Percentiles rank a stretch among this genome's conserved stretches.
phyloP scores from a whole-genome alignment of 2,329 filamentous ascomycete genomes.

The Sclerotinia sclerotiorum region DNA sequence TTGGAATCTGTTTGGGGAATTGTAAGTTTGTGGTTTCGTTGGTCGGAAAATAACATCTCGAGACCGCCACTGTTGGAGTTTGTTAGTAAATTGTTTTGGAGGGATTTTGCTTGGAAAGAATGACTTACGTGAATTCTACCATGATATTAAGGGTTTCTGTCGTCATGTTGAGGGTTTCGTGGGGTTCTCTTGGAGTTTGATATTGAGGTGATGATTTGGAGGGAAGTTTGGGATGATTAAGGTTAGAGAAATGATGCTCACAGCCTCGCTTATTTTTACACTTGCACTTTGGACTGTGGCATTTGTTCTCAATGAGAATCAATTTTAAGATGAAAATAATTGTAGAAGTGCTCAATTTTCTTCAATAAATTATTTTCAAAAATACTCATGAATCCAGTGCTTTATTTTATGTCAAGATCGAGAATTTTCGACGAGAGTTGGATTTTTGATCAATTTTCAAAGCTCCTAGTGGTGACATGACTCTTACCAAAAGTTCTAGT shows the following conservation, averaged over 20 bases:
- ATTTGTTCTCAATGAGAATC: not conserved
- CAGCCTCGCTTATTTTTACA: slow-evolving; percentile 16
- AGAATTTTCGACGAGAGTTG: no score
- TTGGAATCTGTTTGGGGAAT: slow-evolving; percentile 63
- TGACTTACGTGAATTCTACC: slow-evolving; percentile 63
- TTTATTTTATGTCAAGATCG: not conserved
- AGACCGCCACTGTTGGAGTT: slow-evolving; percentile 69
- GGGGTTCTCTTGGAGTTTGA: not conserved
- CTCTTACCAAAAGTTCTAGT: slow-evolving; percentile 19
- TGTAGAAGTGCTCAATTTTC: not conserved
- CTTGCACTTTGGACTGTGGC: not conserved
- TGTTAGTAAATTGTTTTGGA: slow-evolving; percentile 7
- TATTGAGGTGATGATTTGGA: not conserved
- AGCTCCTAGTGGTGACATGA: not conserved
- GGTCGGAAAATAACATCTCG: slow-evolving; percentile 88
- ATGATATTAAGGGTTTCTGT: slow-evolving; percentile 54
- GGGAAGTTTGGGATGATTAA: not conserved
- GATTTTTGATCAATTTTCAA: not conserved
- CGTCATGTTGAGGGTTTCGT: slow-evolving; percentile 26
- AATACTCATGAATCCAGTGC: no score
- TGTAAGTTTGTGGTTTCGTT: slow-evolving; percentile 68
- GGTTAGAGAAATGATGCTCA: not conserved
- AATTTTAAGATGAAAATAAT: not conserved
- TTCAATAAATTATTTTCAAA: not conserved
- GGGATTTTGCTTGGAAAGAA: not conserved